Percentiles rank a stretch among this genome's conserved stretches.
These are phyloP conservation scores for Histomonas meleagridis DNA, from an alignment of 208 protist genomes.

Conservation along the genomic window DNA sequence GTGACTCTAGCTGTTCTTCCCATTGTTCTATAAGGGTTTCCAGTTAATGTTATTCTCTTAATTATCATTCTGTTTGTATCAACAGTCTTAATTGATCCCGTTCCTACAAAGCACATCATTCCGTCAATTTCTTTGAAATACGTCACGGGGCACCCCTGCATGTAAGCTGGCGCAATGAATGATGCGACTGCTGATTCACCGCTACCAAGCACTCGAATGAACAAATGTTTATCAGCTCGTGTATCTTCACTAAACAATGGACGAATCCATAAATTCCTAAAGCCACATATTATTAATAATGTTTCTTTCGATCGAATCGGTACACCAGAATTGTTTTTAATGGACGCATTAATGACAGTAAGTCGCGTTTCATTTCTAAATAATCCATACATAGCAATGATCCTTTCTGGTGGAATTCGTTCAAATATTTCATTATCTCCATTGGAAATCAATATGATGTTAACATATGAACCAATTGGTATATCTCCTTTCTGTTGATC, in stretches of 20 bases:
- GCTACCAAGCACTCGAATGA: not conserved
- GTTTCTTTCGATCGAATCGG: not conserved
- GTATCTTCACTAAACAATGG: conserved; percentile 19
- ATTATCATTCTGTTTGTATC: conserved; percentile 3
- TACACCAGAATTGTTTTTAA: not conserved
- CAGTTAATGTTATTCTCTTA: not conserved
- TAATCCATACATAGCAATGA: not conserved
- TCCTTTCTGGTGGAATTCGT: not conserved
- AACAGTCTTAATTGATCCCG: not conserved
- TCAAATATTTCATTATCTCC: not conserved
- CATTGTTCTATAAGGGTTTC: conserved; percentile 1
- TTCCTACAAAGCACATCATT: not conserved
- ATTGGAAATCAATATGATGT: not conserved
- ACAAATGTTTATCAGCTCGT: not conserved
- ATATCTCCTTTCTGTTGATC: not conserved
- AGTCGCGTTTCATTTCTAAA: conserved; percentile 17
- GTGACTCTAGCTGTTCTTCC: conserved; percentile 4
- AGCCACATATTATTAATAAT: not conserved
- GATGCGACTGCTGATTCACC: not conserved
- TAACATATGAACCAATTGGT: not conserved
- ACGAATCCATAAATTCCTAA: not conserved
- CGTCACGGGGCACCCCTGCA: not conserved
- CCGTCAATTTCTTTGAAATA: not conserved
- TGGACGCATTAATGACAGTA: not conserved
- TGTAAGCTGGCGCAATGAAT: conserved; percentile 21